Conservation (phyloP, 2,329 filamentous ascomycete genomes). For the Penicillium sp. region DNA sequence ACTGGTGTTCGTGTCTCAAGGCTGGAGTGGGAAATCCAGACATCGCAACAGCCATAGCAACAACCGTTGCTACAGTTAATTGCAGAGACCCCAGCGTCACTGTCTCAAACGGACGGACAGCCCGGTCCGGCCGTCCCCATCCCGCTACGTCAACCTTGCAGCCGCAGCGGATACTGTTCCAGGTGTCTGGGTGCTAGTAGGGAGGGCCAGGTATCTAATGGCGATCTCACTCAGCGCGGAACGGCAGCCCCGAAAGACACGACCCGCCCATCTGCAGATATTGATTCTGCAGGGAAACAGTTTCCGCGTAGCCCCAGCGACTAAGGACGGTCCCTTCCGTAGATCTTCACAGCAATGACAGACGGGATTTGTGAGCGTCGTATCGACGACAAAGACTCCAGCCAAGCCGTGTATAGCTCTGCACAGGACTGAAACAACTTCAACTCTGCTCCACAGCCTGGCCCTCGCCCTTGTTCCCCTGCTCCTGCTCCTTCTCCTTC, state of each 20-base stretch:
- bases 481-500: neutral
- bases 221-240: conserved; percentile 4
- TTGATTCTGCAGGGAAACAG: neutral
- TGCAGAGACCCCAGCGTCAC: conserved; percentile 10
- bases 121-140: conserved; percentile 13
- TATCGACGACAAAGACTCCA: neutral
- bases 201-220: neutral
- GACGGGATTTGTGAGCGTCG: neutral
- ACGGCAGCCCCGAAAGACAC: conserved; percentile 4
- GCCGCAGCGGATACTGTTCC: conserved; percentile 7
- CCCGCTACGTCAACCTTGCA: conserved; percentile 18
- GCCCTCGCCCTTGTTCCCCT: conserved; percentile 18
- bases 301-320: neutral
- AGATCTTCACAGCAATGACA: neutral
- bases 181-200: conserved; percentile 7
- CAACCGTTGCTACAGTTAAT: conserved; percentile 6
- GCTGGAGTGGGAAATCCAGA: neutral
- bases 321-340: neutral
- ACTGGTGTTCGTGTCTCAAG: neutral
- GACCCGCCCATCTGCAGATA: conserved; percentile 3
- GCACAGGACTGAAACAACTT: conserved; percentile 12
- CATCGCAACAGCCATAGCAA: conserved; percentile 5
- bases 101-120: neutral
- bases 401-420: neutral
- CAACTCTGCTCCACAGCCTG: conserved; percentile 23